phyloP scores from a whole-genome alignment of 306 rosid species.

The Leucaena leucocephala region DNA sequence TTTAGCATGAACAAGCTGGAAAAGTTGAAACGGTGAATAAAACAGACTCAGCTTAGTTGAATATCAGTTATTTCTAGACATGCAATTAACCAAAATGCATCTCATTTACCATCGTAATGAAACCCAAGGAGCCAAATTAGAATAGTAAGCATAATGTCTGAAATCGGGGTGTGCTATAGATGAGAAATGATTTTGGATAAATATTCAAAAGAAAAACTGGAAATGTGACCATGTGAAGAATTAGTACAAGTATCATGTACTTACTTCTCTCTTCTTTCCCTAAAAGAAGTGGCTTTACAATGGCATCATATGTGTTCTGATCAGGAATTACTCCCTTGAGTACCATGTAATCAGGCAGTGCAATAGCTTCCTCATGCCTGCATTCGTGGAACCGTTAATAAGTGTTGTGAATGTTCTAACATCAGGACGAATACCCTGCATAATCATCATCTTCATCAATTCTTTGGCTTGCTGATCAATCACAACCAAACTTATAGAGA shows the following conservation, averaged over 20 bases:
- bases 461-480: slow-evolving; percentile 48
- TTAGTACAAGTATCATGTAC: not conserved
- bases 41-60: not conserved
- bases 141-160: not conserved
- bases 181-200: not conserved
- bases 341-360: no score
- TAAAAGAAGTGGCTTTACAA: no score
- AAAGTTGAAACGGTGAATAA: not conserved
- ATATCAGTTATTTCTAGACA: not conserved
- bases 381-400: no score
- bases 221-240: not conserved
- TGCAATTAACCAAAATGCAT: not conserved
- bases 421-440: slow-evolving; percentile 44
- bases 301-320: slow-evolving; percentile 35
- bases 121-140: not conserved
- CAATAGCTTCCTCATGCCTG: no score
- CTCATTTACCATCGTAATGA: not conserved
- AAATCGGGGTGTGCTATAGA: not conserved
- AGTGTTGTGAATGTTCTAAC: no score
- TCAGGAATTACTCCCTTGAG: slow-evolving; percentile 34
- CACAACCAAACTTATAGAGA: slow-evolving; percentile 54
- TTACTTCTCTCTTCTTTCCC: no score
- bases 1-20: not conserved
- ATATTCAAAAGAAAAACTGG: not conserved
- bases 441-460: slow-evolving; percentile 51